Evolutionary conservation across 352 stramenopile species (phyloP).

Genomic region (Blastocystis sp.): DNA sequence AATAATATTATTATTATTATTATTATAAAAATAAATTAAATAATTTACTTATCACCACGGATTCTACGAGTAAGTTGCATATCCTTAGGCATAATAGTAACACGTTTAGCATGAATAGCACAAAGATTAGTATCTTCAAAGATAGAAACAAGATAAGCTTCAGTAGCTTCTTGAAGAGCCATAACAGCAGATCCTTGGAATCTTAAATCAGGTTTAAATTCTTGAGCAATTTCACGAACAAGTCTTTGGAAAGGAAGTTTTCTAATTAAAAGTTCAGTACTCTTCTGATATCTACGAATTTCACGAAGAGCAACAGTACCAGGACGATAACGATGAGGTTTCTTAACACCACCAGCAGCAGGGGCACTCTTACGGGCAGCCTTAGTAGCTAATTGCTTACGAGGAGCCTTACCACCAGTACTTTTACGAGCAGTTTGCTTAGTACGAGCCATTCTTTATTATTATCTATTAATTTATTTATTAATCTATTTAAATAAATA

Average conservation of each 20-base stretch:
- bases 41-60: constrained; percentile 47
- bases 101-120: constrained; percentile 70
- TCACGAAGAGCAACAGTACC: constrained; percentile 60
- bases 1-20: too few species aligned
- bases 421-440: constrained; percentile 85
- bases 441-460: constrained; percentile 65
- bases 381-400: constrained; percentile 74
- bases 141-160: constrained; percentile 67
- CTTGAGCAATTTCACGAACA: constrained; percentile 55
- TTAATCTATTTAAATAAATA: too few species aligned
- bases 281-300: constrained; percentile 65
- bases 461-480: too few species aligned
- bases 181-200: constrained; percentile 79
- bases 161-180: constrained; percentile 67
- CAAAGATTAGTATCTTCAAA: constrained; percentile 74
- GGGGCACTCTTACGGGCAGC: constrained; percentile 68
- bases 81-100: constrained; percentile 79
- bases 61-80: constrained; percentile 70
- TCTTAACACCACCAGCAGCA: constrained; percentile 71
- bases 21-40: constrained; percentile 15
- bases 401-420: constrained; percentile 69
- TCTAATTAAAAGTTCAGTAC: constrained; percentile 58
- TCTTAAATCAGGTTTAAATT: constrained; percentile 75
- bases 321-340: constrained; percentile 61
- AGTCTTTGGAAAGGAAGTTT: constrained; percentile 53